Percentiles rank a stretch among this genome's conserved stretches.
phyloP scores from a whole-genome alignment of 2,329 filamentous ascomycete genomes.

The Ophiocordyceps camponoti-floridani region DNA sequence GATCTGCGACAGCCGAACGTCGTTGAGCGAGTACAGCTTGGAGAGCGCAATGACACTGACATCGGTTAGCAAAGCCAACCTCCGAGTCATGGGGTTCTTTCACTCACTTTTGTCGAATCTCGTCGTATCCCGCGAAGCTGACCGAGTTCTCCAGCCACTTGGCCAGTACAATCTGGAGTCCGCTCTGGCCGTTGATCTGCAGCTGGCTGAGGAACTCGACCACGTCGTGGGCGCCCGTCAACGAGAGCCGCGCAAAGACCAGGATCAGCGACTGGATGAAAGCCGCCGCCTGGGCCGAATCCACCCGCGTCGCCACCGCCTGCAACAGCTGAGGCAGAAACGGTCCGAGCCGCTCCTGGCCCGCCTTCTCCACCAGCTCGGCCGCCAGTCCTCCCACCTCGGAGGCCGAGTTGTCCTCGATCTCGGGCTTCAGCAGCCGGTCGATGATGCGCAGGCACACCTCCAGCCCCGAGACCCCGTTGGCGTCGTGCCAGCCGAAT shows the following conservation, averaged over 20 bases:
- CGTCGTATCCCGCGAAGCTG: constrained; percentile 95
- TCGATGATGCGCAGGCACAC: constrained; percentile 85
- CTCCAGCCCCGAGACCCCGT: constrained; percentile 68
- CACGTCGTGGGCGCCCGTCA: constrained; percentile 73
- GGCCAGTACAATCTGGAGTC: constrained; percentile 72
- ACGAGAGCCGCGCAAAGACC: constrained; percentile 79
- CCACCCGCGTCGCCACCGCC: constrained; percentile 73
- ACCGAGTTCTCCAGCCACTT: constrained; percentile 97
- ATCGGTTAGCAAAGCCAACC: constrained; percentile 14
- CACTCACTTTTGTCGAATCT: constrained; percentile 83
- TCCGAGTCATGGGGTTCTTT: background rate
- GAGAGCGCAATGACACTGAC: constrained; percentile 74
- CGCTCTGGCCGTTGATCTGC: constrained; percentile 60
- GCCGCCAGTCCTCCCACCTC: constrained; percentile 90
- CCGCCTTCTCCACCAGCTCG: constrained; percentile 88
- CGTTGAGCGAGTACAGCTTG: constrained; percentile 76
- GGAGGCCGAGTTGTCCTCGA: constrained; percentile 90
- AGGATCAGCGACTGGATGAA: constrained; percentile 94
- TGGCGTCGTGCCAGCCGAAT: constrained; percentile 68
- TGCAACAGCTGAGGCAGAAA: constrained; percentile 76
- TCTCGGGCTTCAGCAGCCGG: constrained; percentile 60
- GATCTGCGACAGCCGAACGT: constrained; percentile 59
- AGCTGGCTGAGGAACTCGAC: constrained; percentile 81
- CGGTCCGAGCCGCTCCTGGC: constrained; percentile 75
- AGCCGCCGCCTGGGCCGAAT: constrained; percentile 63